Evolutionary conservation across 805 yeast genomes (phyloP).

Genomic region (Ogataea siamensis): DNA sequence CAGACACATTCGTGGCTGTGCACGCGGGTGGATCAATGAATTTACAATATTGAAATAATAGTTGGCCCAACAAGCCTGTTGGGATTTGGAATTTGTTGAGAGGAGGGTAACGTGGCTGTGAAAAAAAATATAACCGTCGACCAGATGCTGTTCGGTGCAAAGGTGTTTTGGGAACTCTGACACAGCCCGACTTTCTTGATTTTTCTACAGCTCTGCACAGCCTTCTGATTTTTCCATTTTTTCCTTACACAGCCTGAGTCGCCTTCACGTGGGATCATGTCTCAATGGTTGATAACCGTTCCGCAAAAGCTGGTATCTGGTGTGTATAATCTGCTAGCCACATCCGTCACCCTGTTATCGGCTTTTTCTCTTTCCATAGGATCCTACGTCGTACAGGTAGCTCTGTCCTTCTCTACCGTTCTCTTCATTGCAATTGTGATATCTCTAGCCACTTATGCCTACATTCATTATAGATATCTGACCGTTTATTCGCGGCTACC

Average conservation of each 20-base stretch:
- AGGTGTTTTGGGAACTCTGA: too few relatives aligned
- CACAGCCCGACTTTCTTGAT: not conserved
- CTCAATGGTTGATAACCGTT: conserved; percentile 1
- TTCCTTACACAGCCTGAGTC: conserved; percentile 1
- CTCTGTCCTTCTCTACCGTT: conserved; percentile 50
- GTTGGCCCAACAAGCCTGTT: conserved; percentile 14
- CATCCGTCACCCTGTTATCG: conserved; percentile 21
- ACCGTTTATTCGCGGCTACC: conserved; percentile 61
- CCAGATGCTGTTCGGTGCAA: too few relatives aligned
- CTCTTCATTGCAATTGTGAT: conserved; percentile 34
- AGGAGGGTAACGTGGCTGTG: conserved; percentile 10
- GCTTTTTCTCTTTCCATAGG: conserved; percentile 29
- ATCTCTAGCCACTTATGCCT: conserved; percentile 39
- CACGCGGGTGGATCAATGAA: conserved; percentile 1
- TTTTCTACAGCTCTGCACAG: not conserved
- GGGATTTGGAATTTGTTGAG: conserved; percentile 14
- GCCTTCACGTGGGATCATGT: conserved; percentile 1
- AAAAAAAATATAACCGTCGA: too few relatives aligned
- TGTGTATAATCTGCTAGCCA: conserved; percentile 15
- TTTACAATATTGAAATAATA: conserved; percentile 8
- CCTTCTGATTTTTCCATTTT: not conserved
- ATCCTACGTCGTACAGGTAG: conserved; percentile 47
- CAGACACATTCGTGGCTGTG: conserved; percentile 9
- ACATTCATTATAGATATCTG: conserved; percentile 61
- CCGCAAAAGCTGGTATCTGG: not conserved